Conservation (phyloP, 169 alveolate species). For the Plasmodium inui region DNA sequence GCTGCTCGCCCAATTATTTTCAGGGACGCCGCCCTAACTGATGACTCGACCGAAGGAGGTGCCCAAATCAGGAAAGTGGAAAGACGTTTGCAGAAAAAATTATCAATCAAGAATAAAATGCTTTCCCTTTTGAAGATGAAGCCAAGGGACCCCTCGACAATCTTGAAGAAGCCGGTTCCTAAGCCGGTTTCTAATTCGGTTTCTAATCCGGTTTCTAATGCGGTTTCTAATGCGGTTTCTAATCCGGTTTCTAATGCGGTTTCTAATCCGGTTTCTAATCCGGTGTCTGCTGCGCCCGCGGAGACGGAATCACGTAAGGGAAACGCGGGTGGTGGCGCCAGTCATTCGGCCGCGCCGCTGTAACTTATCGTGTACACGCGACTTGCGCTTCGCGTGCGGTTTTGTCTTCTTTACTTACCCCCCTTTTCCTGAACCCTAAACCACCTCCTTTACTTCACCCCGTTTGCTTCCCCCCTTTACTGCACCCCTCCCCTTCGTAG, state of each 20-base stretch:
- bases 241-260: no score
- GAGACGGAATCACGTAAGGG: not conserved
- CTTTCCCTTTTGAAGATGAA: constrained; percentile 48
- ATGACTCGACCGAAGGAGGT: not conserved
- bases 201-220: no score
- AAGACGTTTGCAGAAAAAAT: constrained; percentile 43
- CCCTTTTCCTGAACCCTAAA: not conserved
- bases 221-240: no score
- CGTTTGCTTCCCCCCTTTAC: not conserved
- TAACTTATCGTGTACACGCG: not conserved
- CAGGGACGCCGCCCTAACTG: not conserved
- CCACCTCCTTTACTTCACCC: not conserved
- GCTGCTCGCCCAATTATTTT: no score
- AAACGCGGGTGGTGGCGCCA: not conserved
- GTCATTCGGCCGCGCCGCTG: not conserved
- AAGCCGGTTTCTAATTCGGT: not conserved
- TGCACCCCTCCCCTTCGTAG: not conserved
- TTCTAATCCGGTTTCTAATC: not conserved
- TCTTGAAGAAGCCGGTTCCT: not conserved
- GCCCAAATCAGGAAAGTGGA: constrained; percentile 53
- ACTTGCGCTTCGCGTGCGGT: not conserved
- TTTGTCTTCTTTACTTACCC: not conserved
- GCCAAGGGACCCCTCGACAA: not conserved
- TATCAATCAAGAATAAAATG: constrained; percentile 76
- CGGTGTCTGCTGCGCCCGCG: not conserved